Evolutionary conservation across 2,329 filamentous ascomycete species (phyloP).

Genomic region (Neonectria hederae): DNA sequence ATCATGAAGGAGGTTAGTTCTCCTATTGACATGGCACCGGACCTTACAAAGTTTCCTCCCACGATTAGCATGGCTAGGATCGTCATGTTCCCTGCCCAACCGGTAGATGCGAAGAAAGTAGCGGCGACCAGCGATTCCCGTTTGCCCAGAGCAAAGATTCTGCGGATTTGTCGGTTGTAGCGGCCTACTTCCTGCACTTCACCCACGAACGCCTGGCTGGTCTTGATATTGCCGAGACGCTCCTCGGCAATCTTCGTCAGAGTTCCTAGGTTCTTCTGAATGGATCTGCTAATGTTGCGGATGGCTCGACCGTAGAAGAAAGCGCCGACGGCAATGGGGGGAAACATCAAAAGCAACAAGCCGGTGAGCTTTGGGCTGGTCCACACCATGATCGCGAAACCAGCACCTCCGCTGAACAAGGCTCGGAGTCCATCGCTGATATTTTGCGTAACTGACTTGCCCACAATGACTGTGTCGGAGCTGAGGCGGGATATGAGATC

Average conservation of each 20-base stretch:
- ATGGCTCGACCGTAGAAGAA: conserved; percentile 93
- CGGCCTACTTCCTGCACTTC: conserved; percentile 89
- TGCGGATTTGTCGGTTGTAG: conserved; percentile 91
- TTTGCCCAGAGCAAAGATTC: conserved; percentile 89
- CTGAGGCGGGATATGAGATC: conserved; percentile 95
- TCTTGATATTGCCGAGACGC: conserved; percentile 94
- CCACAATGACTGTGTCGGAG: conserved; percentile 96
- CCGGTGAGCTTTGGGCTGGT: conserved; percentile 91
- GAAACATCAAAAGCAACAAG: conserved; percentile 86
- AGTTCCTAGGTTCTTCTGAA: conserved; percentile 92
- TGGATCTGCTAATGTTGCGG: conserved; percentile 87
- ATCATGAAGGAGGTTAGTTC: conserved; percentile 97
- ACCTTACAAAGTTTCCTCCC: conserved; percentile 88
- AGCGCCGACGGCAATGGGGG: conserved; percentile 88
- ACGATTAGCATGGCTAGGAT: conserved; percentile 90
- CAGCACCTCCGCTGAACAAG: conserved; percentile 87
- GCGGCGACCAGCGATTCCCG: conserved; percentile 89
- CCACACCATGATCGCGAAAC: conserved; percentile 94
- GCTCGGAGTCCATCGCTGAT: conserved; percentile 94
- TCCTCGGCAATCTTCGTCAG: conserved; percentile 98
- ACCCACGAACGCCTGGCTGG: conserved; percentile 94
- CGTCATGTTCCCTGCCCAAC: conserved; percentile 95
- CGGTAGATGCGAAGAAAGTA: conserved; percentile 87
- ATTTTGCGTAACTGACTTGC: conserved; percentile 98
- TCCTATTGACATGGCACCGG: conserved; percentile 86